Evolutionary conservation across 1,284 basidiomycete genomes (phyloP), one percentile per base, ranked within the genome.

Genomic region (Ustilago loliicola): DNA sequence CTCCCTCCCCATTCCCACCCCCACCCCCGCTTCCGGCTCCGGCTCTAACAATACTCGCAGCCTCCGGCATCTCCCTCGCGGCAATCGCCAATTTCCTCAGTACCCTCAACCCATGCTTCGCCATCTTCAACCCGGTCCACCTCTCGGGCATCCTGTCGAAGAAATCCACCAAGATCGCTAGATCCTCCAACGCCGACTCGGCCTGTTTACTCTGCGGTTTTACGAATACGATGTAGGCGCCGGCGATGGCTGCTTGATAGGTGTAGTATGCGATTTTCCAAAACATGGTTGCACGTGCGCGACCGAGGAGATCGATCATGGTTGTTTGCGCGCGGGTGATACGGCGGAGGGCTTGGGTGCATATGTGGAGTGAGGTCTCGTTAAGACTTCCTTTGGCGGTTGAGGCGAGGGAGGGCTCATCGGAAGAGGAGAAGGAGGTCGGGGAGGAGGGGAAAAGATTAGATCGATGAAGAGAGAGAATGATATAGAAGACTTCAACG

Each of bases 241-340:
- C 73, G 8, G 73, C 73, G 32, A 76, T 65, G 6, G 73, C 73
- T 13, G 69, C 73, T 50, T 76, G 73, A 47, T 71, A 76, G 8
- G 65, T 68, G 61, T 76, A 76, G 61, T 71, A 76, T 23, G 69
- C 68, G 45, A 76, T 72, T 54, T 72, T 76, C 73, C 73, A 76
- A 30, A 76, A 76, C 73, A 76, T 76, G 30, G 68, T 72, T 17
- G 65, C 73, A 2, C 73, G 54, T 7, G 68, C 52, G 2, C 68
- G 58, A 7, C 73, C 68, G 17, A 76, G 55, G 2, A 64, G 58
- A 10, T 76, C 73, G 23, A 61, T 64, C 73, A 76, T 76, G 21
- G 62, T 72, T 36, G 63, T 58, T 60, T 76, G 73, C 0, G 73
- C 69, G 2, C 73, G 64, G 17, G 68, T 72, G 40, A 76, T 76